Evolutionary conservation across 768 basidiomycete species (phyloP), one percentile per base, ranked within the genome.

Genomic region (Tylopilus rubrobrunneus): DNA sequence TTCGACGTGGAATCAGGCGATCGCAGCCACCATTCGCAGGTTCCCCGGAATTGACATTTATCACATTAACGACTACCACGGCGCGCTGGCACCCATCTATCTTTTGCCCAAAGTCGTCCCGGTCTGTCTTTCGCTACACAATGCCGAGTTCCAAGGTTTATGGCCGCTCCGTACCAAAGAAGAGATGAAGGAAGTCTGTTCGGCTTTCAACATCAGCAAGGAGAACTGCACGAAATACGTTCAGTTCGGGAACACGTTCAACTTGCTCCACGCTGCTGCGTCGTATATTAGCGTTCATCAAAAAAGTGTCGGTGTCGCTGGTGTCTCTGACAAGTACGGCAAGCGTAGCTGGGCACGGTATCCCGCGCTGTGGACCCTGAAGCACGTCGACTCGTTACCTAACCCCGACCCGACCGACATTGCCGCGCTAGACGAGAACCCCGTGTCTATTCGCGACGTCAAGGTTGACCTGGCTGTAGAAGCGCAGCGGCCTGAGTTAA

Each of bases 181-280:
- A 66, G 94, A 97, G 70, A 94, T 95, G 92, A 95, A 92, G 75
- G 94, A 97, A 70, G 94, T 97, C 45, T 97, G 94, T 69, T 95
- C 94, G 4, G 94, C 94, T 4, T 97, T 97, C 81, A 96, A 96
- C 71, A 90, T 97, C 70, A 89, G 89, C 77, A 96, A 96, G 72
- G 93, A 95, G 65, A 80, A 92, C 65, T 97, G 94, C 76, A 91
- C 87, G 49, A 95, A 95, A 79, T 97, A 97, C 66, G 92, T 97
- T 42, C 94, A 97, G 71, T 97, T 97, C 69, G 94, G 94, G 57
- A 97, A 97, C 77, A 97, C 94, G 10, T 97, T 97, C 78, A 97
- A 97, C 70, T 74, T 97, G 64, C 79, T 97, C 25, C 94, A 97
- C 64, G 93, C 94, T 23, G 94, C 85, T 5, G 94, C 94, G 1